These are phyloP conservation scores for Colletotrichum siamense DNA, from an alignment of 2,329 filamentous ascomycete genomes.

Conservation along the genomic window DNA sequence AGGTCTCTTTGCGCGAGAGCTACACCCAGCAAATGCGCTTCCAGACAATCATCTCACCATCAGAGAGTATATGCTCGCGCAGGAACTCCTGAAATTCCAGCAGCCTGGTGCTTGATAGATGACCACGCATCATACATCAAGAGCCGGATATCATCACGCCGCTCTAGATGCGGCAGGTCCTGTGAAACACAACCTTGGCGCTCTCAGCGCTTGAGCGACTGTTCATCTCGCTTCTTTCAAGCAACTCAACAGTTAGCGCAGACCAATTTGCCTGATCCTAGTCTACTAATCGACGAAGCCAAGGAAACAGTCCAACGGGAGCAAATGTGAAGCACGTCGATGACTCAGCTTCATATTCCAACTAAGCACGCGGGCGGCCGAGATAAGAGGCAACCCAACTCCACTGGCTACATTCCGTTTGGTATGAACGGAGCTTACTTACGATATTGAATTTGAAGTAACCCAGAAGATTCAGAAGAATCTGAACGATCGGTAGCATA, in stretches of 20 bases:
- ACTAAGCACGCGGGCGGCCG: no score
- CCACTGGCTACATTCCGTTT: rapidly evolving
- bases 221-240: neutral
- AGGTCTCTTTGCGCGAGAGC: neutral
- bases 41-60: neutral
- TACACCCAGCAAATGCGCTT: neutral
- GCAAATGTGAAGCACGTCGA: neutral
- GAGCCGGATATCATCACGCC: neutral
- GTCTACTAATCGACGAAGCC: neutral
- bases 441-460: no score
- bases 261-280: rapidly evolving
- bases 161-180: no score
- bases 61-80: rapidly evolving
- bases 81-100: rapidly evolving
- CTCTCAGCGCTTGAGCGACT: no score
- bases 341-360: no score
- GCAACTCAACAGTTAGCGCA: neutral
- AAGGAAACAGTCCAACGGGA: neutral
- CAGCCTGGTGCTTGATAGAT: rapidly evolving
- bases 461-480: no score
- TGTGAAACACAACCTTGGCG: no score
- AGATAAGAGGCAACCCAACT: neutral
- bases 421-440: no score
- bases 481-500: no score
- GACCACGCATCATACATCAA: rapidly evolving